Evolutionary conservation across 139 green algal species (phyloP).

Genomic region (Chlorella sorokiniana): DNA sequence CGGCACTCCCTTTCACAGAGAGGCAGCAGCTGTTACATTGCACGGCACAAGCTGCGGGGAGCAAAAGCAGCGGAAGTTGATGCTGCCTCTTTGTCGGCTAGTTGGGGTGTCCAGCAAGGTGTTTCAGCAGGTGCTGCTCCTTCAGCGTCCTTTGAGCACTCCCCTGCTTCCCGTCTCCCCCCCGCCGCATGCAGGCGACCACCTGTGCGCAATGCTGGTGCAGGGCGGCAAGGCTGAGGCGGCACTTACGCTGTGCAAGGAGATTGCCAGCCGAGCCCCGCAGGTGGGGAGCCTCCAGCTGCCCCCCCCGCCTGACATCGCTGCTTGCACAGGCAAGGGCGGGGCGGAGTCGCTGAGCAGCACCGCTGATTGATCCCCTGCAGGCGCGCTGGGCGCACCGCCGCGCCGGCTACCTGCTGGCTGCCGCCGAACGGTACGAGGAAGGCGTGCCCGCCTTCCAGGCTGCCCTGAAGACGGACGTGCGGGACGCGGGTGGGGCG

Average conservation of each 20-base stretch:
- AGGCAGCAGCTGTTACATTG: not conserved
- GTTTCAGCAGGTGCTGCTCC: too few relatives aligned
- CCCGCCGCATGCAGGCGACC: not conserved
- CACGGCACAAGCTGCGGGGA: not conserved
- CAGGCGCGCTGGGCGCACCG: conserved; percentile 23
- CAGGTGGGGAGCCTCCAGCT: too few relatives aligned
- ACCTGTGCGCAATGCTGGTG: conserved; percentile 36
- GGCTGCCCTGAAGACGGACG: conserved; percentile 47
- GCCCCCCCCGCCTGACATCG: too few relatives aligned
- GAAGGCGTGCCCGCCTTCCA: conserved; percentile 50
- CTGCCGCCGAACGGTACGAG: conserved; percentile 14
- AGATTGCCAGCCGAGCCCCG: conserved; percentile 1
- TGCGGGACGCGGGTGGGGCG: conserved; percentile 23
- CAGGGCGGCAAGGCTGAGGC: conserved; percentile 1
- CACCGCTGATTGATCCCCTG: too few relatives aligned
- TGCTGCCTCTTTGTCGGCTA: too few relatives aligned
- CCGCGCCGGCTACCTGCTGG: conserved; percentile 20
- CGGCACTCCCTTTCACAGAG: not conserved
- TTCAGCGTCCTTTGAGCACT: too few relatives aligned
- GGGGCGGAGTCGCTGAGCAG: too few relatives aligned
- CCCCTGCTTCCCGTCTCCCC: not conserved
- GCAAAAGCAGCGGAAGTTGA: too few relatives aligned
- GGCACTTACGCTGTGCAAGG: conserved; percentile 18
- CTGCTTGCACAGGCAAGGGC: too few relatives aligned
- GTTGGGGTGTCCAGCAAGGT: too few relatives aligned